Evolutionary conservation across 139 green algal species (phyloP).

Genomic region (Haematococcus lacustris): DNA sequence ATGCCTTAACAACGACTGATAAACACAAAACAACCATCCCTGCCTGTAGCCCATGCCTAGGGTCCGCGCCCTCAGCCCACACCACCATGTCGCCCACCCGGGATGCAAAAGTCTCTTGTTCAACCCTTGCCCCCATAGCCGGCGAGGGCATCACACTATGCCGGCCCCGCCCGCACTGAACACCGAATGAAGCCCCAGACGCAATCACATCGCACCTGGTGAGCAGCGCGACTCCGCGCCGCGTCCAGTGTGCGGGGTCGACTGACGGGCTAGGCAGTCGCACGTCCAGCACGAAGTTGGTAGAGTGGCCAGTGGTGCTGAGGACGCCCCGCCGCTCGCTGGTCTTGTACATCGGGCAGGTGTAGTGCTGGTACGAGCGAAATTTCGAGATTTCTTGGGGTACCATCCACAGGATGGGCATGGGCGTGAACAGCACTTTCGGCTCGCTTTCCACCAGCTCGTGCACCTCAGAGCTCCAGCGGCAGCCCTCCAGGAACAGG

Average conservation of each 20-base stretch:
- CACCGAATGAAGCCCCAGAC: no score
- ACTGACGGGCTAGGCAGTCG: constrained; percentile 41
- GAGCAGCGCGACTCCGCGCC: constrained; percentile 56
- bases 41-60: no score
- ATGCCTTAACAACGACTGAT: no score
- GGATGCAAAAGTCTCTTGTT: no score
- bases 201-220: no score
- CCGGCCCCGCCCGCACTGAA: no score
- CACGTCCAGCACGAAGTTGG: constrained; percentile 72
- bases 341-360: constrained; percentile 64
- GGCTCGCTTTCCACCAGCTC: constrained; percentile 47
- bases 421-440: constrained; percentile 59
- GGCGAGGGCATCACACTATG: no score
- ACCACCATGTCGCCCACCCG: no score
- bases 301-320: constrained; percentile 66
- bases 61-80: no score
- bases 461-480: constrained; percentile 42
- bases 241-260: constrained; percentile 54
- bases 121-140: no score
- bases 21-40: no score
- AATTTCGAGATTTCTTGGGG: constrained; percentile 27
- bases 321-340: constrained; percentile 56
- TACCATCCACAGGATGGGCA: constrained; percentile 51
- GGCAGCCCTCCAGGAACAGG: constrained; percentile 65
- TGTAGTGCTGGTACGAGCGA: constrained; percentile 48